Evolutionary conservation across 108 stramenopile genomes (phyloP), one percentile per base, ranked within the genome.

Genomic region (Skeletonema tropicum): DNA sequence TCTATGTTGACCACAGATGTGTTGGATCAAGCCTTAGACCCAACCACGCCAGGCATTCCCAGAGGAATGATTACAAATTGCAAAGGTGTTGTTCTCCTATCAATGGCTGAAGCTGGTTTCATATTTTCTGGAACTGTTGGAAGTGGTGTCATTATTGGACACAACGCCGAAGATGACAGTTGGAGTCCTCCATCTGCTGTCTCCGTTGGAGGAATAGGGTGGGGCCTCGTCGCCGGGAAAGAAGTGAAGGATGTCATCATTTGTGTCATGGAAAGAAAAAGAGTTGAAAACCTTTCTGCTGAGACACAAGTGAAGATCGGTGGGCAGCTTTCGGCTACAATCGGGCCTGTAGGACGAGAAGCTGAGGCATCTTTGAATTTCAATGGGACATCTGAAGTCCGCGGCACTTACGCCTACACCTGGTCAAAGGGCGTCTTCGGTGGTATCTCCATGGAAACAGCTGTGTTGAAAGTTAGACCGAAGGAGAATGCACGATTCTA

Each of bases 101-200:
- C 89, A 26, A 87, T 91, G n/a, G 78, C 86, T 23, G 91, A 94
- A 67, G 90, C 77, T 4, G 93, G 91, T 0, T 90, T 92, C 35
- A 79, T 92, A 39, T 80, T 90, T 52, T 83, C 88, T 6, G 90
- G 90, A 21, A 77, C 86, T 17, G 74, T 90, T 30, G 93, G 90
- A 5, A 87, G 87, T 13, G 93, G 93, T 3, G 74, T 92, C 38
- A 83, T 94, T 36, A 45, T 94, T 29, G 80, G 89, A 9, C 84
- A 82, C 26, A 77, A 83, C 4, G 3, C 32, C 6, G 64, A 71
- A 2, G 78, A 85, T 29, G 89, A 87, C 0, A 64, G 49, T 31
- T 95, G 94, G 94, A 75, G 71, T 17, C 82, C 90, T 12, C 94
- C 94, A 9, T 89, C 85, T 10, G 94, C 94, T 11, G 65, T 93